Percentiles rank a stretch among this genome's conserved stretches.
phyloP scores from a whole-genome alignment of 306 rosid genomes.

The Herpetospermum pedunculosum region DNA sequence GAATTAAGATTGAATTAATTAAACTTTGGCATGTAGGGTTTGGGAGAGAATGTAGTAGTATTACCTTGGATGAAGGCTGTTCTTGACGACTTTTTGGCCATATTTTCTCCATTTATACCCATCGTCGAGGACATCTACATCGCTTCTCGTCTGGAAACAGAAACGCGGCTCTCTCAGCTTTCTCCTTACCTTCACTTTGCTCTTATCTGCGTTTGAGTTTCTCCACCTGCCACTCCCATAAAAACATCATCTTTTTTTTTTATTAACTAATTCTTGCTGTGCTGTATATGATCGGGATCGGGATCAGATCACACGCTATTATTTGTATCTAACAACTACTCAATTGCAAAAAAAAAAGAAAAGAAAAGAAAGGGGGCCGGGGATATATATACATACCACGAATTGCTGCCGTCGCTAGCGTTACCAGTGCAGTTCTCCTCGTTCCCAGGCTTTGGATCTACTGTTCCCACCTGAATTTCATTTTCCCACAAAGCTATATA shows the following conservation, averaged over 20 bases:
- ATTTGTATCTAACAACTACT: too few relatives aligned
- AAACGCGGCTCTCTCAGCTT: slow-evolving; percentile 94
- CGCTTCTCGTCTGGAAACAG: slow-evolving; percentile 97
- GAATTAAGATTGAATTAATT: too few relatives aligned
- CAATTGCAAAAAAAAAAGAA: too few relatives aligned
- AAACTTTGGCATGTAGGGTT: too few relatives aligned
- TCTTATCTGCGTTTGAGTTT: slow-evolving; percentile 59
- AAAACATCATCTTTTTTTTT: too few relatives aligned
- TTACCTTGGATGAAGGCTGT: slow-evolving; percentile 99
- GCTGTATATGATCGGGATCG: too few relatives aligned
- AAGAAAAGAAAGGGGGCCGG: too few relatives aligned
- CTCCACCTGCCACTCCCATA: slow-evolving; percentile 99
- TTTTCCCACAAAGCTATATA: too few relatives aligned
- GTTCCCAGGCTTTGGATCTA: background rate
- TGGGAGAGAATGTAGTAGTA: too few relatives aligned
- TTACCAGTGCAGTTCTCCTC: slow-evolving; percentile 9
- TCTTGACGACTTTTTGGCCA: slow-evolving; percentile 95
- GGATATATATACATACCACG: too few relatives aligned
- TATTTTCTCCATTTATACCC: slow-evolving; percentile 99
- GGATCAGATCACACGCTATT: too few relatives aligned
- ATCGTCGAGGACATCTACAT: slow-evolving; percentile 98
- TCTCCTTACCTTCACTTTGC: slow-evolving; percentile 86
- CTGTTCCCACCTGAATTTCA: slow-evolving; percentile 6
- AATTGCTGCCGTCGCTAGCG: slow-evolving; percentile 4
- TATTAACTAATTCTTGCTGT: too few relatives aligned